Base-by-base conservation (phyloP, 805 yeast species). In the Saccharomycopsis lassenensis region DNA sequence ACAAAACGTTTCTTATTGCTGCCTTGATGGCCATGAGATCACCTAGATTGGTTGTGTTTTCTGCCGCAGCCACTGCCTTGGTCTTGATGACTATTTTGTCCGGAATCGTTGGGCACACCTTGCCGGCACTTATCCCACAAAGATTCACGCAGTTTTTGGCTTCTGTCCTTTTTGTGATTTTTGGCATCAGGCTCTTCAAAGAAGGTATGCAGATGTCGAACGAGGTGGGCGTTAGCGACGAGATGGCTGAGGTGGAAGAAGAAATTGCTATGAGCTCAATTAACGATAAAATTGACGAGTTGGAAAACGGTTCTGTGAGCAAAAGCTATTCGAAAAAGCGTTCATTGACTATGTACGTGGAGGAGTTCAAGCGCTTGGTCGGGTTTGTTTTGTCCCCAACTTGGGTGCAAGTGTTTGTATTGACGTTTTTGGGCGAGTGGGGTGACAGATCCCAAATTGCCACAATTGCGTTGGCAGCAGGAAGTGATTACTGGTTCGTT, bases 391-490 rank as follows among this genome's bases (percentile, higher is more conserved):
- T 89, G 38, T 80, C 94, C 3, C 97, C 98, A 3, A 61, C 77
- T 7, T 91, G 94, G 87, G 78, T 86, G 46, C 95, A 89, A 63
- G 89, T 89, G 4, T 91, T 91, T 53, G 74, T 75, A 36, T 89
- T 91, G 97, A 84, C 95, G 4, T 91, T 91, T 56, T 62, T 91
- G 33, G 98, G 96, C 43, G 99, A 91, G 62, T 86, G 97, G 94
- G 99, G 99, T 35, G 99, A 91, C 58, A 76, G 98, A 51, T 86
- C 96, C 8, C 99, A 91, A 62, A 85, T 91, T 38, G 95, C 96
- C 29, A 91, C 96, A 23, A 86, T 91, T 50, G 97, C 97, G 27
- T 81, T 91, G 93, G 96, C 97, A 36, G 95, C 98, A 1, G 95
- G 95, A 26, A 77, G 85, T 29, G 81, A 86, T 56, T 91, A 85